phyloP scores from a whole-genome alignment of 805 yeast genomes.

The Kodamaea fukazawae region DNA sequence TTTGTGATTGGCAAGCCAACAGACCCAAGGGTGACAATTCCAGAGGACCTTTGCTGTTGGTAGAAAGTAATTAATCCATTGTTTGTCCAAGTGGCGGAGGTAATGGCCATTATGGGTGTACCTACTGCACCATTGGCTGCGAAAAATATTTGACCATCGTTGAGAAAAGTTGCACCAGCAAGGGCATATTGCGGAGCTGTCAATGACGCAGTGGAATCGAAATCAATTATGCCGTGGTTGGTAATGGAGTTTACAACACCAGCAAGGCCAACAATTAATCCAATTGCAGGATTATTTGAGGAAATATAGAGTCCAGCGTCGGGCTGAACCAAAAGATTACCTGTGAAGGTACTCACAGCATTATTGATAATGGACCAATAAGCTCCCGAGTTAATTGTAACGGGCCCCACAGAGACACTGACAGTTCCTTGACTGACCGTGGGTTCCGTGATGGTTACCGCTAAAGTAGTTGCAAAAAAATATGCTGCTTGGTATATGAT shows the following conservation, averaged over 20 bases:
- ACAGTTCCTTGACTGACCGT: conserved; percentile 19
- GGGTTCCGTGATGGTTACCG: conserved; percentile 11
- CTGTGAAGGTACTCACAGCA: conserved; percentile 13
- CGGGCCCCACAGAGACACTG: conserved; percentile 17
- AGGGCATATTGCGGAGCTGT: conserved; percentile 11
- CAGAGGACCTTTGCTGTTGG: conserved; percentile 20
- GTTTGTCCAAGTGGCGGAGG: conserved; percentile 14
- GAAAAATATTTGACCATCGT: conserved; percentile 12
- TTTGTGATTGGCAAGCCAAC: conserved; percentile 12
- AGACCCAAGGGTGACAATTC: conserved; percentile 18
- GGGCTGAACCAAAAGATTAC: conserved; percentile 13
- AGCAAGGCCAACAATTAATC: conserved; percentile 10
- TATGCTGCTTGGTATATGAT: background rate
- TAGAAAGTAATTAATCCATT: conserved; percentile 21
- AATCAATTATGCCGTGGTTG: conserved; percentile 19
- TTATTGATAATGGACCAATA: conserved; percentile 19
- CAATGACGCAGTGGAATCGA: conserved; percentile 14
- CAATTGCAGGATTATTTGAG: conserved; percentile 7
- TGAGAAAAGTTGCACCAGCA: conserved; percentile 10
- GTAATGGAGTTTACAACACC: conserved; percentile 15
- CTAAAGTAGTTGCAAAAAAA: conserved; percentile 5
- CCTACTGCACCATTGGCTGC: conserved; percentile 13
- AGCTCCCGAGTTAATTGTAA: conserved; percentile 16
- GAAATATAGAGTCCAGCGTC: conserved; percentile 18
- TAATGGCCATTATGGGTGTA: conserved; percentile 12